These are phyloP conservation scores for Clausena lansium DNA, from an alignment of 345 rosid species.

Conservation along the genomic window DNA sequence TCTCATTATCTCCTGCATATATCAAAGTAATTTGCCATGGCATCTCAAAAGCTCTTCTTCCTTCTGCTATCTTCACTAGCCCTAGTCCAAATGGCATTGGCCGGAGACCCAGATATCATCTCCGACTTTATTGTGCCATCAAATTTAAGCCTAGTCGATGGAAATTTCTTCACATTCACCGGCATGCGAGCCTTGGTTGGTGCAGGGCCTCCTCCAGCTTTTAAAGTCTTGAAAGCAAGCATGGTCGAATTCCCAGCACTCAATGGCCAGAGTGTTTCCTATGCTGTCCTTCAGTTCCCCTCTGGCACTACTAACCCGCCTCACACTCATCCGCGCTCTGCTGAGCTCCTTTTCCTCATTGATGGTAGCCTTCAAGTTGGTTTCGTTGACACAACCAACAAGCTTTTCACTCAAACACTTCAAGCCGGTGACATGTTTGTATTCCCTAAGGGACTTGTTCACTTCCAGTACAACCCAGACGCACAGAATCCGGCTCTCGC, in stretches of 20 bases:
- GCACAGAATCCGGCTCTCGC: constrained; percentile 12
- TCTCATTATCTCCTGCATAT: background rate
- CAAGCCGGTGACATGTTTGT: constrained; percentile 31
- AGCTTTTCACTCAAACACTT: constrained; percentile 32
- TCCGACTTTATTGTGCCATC: constrained; percentile 32
- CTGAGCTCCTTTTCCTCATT: constrained; percentile 27
- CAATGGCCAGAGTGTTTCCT: constrained; percentile 36
- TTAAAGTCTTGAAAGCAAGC: constrained; percentile 25
- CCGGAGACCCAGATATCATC: constrained; percentile 40
- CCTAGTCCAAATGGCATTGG: constrained; percentile 7
- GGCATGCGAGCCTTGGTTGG: constrained; percentile 18
- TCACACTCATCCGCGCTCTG: constrained; percentile 35
- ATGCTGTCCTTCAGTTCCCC: constrained; percentile 29
- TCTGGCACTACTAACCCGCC: constrained; percentile 3
- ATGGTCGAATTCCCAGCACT: constrained; percentile 34
- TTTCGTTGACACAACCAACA: constrained; percentile 38
- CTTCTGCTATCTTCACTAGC: constrained; percentile 22
- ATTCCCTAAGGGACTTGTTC: constrained; percentile 40
- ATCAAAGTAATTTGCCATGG: constrained; percentile 9
- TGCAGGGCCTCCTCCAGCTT: background rate
- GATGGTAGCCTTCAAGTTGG: constrained; percentile 37
- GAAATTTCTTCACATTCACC: constrained; percentile 37
- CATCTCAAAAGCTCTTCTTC: constrained; percentile 8
- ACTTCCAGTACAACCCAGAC: constrained; percentile 26
- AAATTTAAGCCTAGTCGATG: background rate